phyloP scores from a whole-genome alignment of 2,329 filamentous ascomycete species.

The Myrmaecium sp. region DNA sequence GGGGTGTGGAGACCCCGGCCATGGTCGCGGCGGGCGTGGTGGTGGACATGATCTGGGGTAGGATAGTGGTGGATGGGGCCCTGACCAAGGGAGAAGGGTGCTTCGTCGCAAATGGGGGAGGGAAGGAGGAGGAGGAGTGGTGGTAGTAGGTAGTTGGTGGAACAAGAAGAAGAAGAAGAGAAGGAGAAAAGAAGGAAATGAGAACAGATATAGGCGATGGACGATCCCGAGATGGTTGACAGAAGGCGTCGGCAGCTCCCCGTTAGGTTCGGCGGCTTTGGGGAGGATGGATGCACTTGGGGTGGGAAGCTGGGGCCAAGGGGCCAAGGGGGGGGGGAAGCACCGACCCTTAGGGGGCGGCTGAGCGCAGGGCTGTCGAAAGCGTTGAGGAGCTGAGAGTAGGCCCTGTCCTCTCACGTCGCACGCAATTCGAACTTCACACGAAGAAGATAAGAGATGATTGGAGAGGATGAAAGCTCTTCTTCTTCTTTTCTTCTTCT shows the following conservation, averaged over 20 bases:
- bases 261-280: not conserved
- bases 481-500: too few relatives aligned
- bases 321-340: too few relatives aligned
- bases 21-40: conserved; percentile 22
- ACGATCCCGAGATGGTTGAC: not conserved
- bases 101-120: conserved; percentile 50
- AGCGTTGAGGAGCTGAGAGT: too few relatives aligned
- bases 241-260: not conserved
- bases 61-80: conserved; percentile 44
- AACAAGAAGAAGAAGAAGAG: conserved; percentile 10
- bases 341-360: too few relatives aligned
- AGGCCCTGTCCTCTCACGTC: too few relatives aligned
- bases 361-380: too few relatives aligned
- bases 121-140: conserved; percentile 8
- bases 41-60: conserved; percentile 34
- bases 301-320: too few relatives aligned
- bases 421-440: too few relatives aligned
- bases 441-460: too few relatives aligned
- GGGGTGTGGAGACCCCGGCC: conserved; percentile 34
- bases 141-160: too few relatives aligned
- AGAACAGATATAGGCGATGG: not conserved
- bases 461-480: too few relatives aligned
- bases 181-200: conserved; percentile 7
- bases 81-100: conserved; percentile 95
- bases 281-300: too few relatives aligned